phyloP scores from a whole-genome alignment of 2,329 filamentous ascomycete species.

The Penicillium corylophilum region DNA sequence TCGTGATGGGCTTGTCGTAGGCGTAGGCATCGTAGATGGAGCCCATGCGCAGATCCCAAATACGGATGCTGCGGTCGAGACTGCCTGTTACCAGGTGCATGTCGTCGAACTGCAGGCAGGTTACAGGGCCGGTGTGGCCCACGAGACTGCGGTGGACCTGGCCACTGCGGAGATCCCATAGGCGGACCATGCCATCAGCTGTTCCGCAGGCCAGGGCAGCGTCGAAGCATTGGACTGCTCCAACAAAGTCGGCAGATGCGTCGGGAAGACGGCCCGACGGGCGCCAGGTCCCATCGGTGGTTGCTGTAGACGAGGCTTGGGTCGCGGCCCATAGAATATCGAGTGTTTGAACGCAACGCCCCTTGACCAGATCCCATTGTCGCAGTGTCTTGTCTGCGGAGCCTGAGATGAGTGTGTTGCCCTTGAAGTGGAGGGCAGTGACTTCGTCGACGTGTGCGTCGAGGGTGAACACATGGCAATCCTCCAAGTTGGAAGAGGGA shows the following conservation, averaged over 20 bases:
- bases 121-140: slow-evolving; percentile 92
- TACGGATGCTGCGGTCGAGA: slow-evolving; percentile 90
- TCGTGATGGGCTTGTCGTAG: slow-evolving; percentile 86
- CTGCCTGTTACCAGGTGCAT: slow-evolving; percentile 92
- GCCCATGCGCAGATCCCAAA: slow-evolving; percentile 96
- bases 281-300: slow-evolving; percentile 66
- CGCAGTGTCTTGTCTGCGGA: slow-evolving; percentile 96
- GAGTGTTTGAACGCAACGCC: slow-evolving; percentile 94
- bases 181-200: slow-evolving; percentile 91
- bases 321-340: slow-evolving; percentile 98
- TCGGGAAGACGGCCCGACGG: slow-evolving; percentile 63
- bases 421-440: slow-evolving; percentile 86
- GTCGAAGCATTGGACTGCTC: slow-evolving; percentile 92
- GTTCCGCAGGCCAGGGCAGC: slow-evolving; percentile 94
- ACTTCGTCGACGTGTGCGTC: slow-evolving; percentile 91
- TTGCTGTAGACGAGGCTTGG: slow-evolving; percentile 72
- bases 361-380: slow-evolving; percentile 96
- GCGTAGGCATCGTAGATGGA: slow-evolving; percentile 95
- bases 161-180: slow-evolving; percentile 95
- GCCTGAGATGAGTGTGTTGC: slow-evolving; percentile 87
- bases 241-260: slow-evolving; percentile 82
- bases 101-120: slow-evolving; percentile 93
- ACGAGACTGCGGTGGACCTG: slow-evolving; percentile 96
- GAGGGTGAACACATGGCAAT: slow-evolving; percentile 85
- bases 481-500: slow-evolving; percentile 72